These are phyloP conservation scores for Fusarium pseudoanthophilum DNA, from an alignment of 2,329 filamentous ascomycete genomes.

Conservation along the genomic window DNA sequence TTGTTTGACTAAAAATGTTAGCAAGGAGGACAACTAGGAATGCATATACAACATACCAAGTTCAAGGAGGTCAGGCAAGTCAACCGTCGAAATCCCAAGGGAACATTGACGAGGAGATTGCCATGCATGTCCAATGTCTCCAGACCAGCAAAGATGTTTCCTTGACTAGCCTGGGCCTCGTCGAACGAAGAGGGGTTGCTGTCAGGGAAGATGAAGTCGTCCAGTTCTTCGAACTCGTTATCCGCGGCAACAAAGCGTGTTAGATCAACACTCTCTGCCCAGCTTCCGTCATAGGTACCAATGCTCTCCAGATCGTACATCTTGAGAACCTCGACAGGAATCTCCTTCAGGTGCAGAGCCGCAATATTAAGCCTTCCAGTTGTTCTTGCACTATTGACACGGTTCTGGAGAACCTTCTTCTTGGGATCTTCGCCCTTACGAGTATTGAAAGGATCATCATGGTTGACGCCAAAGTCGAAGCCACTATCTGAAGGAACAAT, in stretches of 20 bases:
- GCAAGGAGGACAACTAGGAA: neutral
- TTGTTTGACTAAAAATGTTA: constrained; percentile 75
- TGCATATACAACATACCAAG: constrained; percentile 64
- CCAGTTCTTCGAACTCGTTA: constrained; percentile 82
- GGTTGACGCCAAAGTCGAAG: constrained; percentile 62
- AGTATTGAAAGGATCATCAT: constrained; percentile 77
- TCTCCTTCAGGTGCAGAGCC: constrained; percentile 79
- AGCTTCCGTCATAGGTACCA: constrained; percentile 72
- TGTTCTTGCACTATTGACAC: constrained; percentile 76
- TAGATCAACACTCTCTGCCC: constrained; percentile 93
- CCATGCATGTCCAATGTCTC: constrained; percentile 88
- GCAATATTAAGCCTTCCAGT: constrained; percentile 90
- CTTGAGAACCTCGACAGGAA: constrained; percentile 83
- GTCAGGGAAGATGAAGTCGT: constrained; percentile 84
- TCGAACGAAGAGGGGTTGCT: constrained; percentile 64
- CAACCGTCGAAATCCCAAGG: constrained; percentile 79
- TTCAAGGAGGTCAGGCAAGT: constrained; percentile 83
- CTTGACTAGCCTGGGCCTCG: constrained; percentile 73
- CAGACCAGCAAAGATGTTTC: constrained; percentile 82
- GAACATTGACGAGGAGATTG: constrained; percentile 78
- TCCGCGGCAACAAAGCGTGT: constrained; percentile 87
- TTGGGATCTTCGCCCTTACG: constrained; percentile 65
- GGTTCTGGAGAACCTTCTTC: constrained; percentile 76
- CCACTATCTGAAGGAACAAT: constrained; percentile 59
- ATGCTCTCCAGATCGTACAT: constrained; percentile 88